phyloP scores from a whole-genome alignment of 225 moss, liverwort and hornwort species.

The Sphagnum tenellum region DNA sequence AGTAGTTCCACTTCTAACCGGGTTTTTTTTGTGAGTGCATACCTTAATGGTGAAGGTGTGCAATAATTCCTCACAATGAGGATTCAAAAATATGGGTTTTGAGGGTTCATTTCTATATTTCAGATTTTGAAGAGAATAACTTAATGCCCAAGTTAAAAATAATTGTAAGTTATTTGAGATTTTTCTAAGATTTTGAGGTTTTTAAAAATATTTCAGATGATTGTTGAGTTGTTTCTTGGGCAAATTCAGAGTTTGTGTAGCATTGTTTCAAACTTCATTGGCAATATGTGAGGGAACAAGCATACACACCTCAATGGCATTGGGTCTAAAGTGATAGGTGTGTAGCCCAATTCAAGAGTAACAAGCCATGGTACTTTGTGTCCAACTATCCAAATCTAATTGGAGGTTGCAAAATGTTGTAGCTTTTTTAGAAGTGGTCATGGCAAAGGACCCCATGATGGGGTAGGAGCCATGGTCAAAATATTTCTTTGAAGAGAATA shows the following conservation, averaged over 20 bases:
- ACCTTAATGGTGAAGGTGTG: too few species aligned
- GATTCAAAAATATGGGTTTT: too few species aligned
- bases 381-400: neutral
- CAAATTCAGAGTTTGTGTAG: neutral
- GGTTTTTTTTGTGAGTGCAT: too few species aligned
- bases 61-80: too few species aligned
- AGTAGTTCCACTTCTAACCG: too few species aligned
- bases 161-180: too few species aligned
- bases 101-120: conserved; percentile 1
- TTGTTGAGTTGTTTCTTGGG: too few species aligned
- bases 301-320: neutral
- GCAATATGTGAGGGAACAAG: neutral
- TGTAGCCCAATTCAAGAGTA: neutral
- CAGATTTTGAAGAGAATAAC: neutral
- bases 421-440: neutral
- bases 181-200: too few species aligned
- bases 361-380: neutral
- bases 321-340: neutral
- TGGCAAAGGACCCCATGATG: conserved; percentile 2
- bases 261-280: neutral
- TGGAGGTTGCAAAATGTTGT: neutral
- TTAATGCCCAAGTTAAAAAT: too few species aligned
- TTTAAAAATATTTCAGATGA: too few species aligned
- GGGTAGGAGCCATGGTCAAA: neutral
- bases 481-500: neutral